phyloP scores from a whole-genome alignment of 805 yeast genomes.

The Lipomyces yamadae region DNA sequence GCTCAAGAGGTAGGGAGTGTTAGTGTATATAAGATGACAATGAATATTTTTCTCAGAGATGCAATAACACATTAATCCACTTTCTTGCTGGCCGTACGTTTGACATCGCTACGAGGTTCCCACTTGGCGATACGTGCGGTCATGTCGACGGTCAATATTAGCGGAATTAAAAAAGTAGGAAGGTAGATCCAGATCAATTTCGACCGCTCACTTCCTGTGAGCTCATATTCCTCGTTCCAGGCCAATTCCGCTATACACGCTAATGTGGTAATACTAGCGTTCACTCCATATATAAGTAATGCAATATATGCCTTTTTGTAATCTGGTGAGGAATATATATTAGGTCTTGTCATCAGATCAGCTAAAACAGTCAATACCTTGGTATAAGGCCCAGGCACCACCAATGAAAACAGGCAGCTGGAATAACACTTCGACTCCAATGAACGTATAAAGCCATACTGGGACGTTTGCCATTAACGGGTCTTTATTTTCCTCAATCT shows the following conservation, averaged over 20 bases:
- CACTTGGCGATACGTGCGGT: slow-evolving; percentile 35
- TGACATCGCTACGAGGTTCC: slow-evolving; percentile 1
- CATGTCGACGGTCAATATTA: slow-evolving; percentile 57
- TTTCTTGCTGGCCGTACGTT: neutral
- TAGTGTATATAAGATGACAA: neutral
- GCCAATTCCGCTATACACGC: slow-evolving; percentile 57
- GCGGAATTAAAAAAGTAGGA: slow-evolving; percentile 76
- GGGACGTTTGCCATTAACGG: slow-evolving; percentile 65
- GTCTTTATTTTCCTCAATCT: slow-evolving; percentile 70
- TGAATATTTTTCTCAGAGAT: neutral
- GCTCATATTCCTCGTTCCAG: slow-evolving; percentile 19
- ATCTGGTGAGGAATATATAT: slow-evolving; percentile 26
- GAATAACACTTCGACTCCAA: slow-evolving; percentile 68
- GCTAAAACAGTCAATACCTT: slow-evolving; percentile 44
- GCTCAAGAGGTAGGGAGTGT: slow-evolving; percentile 6
- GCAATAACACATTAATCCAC: neutral
- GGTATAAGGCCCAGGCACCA: slow-evolving; percentile 45
- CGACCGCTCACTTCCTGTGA: slow-evolving; percentile 39
- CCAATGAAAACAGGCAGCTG: slow-evolving; percentile 81
- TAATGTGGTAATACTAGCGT: slow-evolving; percentile 79
- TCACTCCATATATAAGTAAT: slow-evolving; percentile 72
- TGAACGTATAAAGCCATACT: slow-evolving; percentile 74
- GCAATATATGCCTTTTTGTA: slow-evolving; percentile 47
- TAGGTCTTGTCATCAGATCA: neutral
- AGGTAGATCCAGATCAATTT: slow-evolving; percentile 60